Evolutionary conservation across 192 early-diverging fungal genomes (phyloP), one percentile per base, ranked within the genome.

Genomic region (Polychytrium aggregatum): DNA sequence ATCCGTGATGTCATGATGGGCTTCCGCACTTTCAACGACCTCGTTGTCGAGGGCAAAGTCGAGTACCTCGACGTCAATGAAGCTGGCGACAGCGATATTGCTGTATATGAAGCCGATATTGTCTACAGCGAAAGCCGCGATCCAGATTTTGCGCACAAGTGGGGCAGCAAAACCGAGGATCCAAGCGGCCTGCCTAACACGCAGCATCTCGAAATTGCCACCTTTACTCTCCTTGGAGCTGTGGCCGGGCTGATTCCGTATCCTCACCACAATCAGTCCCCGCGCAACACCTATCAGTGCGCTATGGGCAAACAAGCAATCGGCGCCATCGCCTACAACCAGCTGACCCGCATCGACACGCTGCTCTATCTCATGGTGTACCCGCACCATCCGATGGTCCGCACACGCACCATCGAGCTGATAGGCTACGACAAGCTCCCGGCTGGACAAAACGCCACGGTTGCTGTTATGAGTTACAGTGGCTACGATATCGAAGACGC

Each of bases 231-330:
- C 37, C 74, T 98, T 37, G 94, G 94, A 37, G 90, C 89, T 17
- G 92, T 96, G 14, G 94, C 94, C n/a, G 91, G 92, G 5, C 64
- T 98, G 37, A 95, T 98, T 79, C 94, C 94, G 31, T 98, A 90
- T 62, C 92, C 92, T 34, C 89, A 98, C 65, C 94, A 98, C 70
- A 98, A 98, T 66, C 94, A 98, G 69, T 90, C 87, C 46, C 92
- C 94, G 27, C 84, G 94, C 68, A 95, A 95, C 72, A 95, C 91
- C 5, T 97, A 95, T 64, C 94, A 97, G 75, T 95, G 85, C 49
- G 92, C 92, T 62, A 98, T 98, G 95, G 90, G 90, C 53, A 98
- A 98, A 62, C 95, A 98, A 71, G 92, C 95, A 30, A 98, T 98
- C 44, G 94, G 94, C 16, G 86, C 87, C 16, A 94, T 95, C 45